phyloP scores from a whole-genome alignment of 345 rosid species.

The Aegle marmelos region DNA sequence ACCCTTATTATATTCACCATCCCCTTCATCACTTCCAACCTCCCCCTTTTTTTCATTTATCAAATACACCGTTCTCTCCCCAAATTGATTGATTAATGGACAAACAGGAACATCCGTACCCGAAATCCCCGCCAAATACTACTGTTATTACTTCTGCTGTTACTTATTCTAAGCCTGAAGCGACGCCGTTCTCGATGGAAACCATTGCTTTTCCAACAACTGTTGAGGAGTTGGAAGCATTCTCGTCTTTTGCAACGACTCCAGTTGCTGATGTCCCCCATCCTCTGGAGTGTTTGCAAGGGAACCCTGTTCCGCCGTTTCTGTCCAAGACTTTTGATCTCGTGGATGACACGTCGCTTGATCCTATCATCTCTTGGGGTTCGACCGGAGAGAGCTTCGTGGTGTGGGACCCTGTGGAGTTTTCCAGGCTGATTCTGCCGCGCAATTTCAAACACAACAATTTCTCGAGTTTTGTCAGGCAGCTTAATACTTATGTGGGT shows the following conservation, averaged over 20 bases:
- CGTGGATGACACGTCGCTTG: slow-evolving; percentile 71
- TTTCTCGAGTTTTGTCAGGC: slow-evolving; percentile 96
- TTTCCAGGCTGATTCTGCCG: slow-evolving; percentile 73
- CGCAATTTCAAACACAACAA: slow-evolving; percentile 93
- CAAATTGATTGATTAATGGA: neutral
- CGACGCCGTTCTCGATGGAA: neutral
- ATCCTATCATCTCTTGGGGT: slow-evolving; percentile 89
- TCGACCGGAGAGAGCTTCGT: slow-evolving; percentile 70
- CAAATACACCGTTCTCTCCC: neutral
- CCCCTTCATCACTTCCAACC: neutral
- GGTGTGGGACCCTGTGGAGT: slow-evolving; percentile 88
- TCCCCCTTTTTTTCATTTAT: neutral
- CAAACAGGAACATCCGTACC: slow-evolving; percentile 19
- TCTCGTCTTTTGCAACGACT: slow-evolving; percentile 14
- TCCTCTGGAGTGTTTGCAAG: slow-evolving; percentile 63
- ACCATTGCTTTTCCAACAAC: slow-evolving; percentile 9
- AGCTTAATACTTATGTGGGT: slow-evolving; percentile 96
- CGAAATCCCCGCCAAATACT: slow-evolving; percentile 27
- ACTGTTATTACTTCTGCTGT: neutral
- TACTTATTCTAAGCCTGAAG: slow-evolving; percentile 20
- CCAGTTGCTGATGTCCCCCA: slow-evolving; percentile 28
- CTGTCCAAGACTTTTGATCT: slow-evolving; percentile 81
- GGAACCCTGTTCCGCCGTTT: slow-evolving; percentile 72
- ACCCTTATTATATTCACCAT: slow-evolving; percentile 15
- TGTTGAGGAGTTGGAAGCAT: neutral